phyloP scores from a whole-genome alignment of 1,284 basidiomycete genomes.

The Mycosarcoma mackinlayi region DNA sequence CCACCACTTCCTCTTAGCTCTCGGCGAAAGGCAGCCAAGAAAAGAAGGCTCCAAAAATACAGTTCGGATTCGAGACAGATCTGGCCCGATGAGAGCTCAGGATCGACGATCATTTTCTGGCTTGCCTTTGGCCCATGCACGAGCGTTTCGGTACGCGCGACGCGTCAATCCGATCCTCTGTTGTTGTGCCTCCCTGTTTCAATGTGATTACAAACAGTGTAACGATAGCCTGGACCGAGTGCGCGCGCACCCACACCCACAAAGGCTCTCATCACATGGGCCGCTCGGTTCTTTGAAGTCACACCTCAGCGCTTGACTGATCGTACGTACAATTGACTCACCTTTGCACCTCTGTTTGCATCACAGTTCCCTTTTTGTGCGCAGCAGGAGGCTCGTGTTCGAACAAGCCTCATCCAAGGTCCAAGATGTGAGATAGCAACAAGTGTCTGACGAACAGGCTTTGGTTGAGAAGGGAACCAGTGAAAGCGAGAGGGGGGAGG shows the following conservation, averaged over 20 bases:
- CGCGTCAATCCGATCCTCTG: constrained; percentile 18
- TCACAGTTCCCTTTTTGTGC: too few species aligned
- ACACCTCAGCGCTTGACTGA: too few species aligned
- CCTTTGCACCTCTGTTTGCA: too few species aligned
- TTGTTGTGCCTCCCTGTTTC: background rate
- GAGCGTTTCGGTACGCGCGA: constrained; percentile 26
- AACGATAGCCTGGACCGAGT: background rate
- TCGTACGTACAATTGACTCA: too few species aligned
- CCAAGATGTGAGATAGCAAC: too few species aligned
- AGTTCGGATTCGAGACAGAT: background rate
- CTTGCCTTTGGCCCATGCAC: constrained; percentile 7
- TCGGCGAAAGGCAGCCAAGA: background rate
- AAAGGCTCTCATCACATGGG: too few species aligned
- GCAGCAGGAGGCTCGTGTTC: too few species aligned
- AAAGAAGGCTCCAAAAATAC: constrained; percentile 9
- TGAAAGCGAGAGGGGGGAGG: too few species aligned
- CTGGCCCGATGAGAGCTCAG: background rate
- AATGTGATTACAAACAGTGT: constrained; percentile 8
- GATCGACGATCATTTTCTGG: constrained; percentile 6
- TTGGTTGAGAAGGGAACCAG: background rate
- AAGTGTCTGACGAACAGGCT: background rate
- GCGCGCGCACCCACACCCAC: background rate
- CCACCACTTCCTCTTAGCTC: too few species aligned
- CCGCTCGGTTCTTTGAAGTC: too few species aligned
- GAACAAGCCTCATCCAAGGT: too few species aligned